phyloP scores from a whole-genome alignment of 2,329 filamentous ascomycete genomes.

The Fusarium equiseti region DNA sequence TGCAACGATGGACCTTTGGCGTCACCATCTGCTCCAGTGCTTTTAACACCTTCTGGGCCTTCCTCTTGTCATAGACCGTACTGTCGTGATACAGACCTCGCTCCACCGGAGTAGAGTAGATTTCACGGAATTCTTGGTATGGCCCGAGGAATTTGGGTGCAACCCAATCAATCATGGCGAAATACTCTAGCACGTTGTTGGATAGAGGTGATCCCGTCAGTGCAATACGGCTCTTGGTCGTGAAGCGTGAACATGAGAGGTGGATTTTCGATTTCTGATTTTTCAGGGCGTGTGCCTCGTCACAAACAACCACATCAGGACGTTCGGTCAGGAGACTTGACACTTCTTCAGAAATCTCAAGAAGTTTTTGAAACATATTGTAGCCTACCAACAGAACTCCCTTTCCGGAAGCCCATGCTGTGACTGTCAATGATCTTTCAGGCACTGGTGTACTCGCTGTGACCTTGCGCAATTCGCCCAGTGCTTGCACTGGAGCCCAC shows the following conservation, averaged over 20 bases:
- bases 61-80: constrained; percentile 63
- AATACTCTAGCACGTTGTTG: constrained; percentile 88
- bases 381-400: constrained; percentile 86
- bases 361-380: constrained; percentile 67
- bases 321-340: constrained; percentile 65
- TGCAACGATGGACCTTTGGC: constrained; percentile 82
- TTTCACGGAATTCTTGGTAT: constrained; percentile 72
- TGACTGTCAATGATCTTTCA: constrained; percentile 61
- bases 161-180: constrained; percentile 89
- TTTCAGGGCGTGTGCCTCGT: constrained; percentile 87
- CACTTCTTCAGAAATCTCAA: constrained; percentile 50
- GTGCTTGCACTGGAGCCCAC: constrained; percentile 71
- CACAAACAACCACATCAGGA: constrained; percentile 81
- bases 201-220: constrained; percentile 88
- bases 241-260: constrained; percentile 68
- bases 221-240: constrained; percentile 79
- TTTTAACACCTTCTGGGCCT: constrained; percentile 73
- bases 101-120: constrained; percentile 81
- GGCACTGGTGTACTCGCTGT: constrained; percentile 53
- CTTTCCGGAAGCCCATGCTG: constrained; percentile 71
- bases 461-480: constrained; percentile 71
- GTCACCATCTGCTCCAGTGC: constrained; percentile 78
- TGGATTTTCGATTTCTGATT: constrained; percentile 68
- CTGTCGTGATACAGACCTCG: constrained; percentile 78
- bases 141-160: constrained; percentile 82